phyloP scores from a whole-genome alignment of 2,329 filamentous ascomycete species.

The Hymenoscyphus albidus region DNA sequence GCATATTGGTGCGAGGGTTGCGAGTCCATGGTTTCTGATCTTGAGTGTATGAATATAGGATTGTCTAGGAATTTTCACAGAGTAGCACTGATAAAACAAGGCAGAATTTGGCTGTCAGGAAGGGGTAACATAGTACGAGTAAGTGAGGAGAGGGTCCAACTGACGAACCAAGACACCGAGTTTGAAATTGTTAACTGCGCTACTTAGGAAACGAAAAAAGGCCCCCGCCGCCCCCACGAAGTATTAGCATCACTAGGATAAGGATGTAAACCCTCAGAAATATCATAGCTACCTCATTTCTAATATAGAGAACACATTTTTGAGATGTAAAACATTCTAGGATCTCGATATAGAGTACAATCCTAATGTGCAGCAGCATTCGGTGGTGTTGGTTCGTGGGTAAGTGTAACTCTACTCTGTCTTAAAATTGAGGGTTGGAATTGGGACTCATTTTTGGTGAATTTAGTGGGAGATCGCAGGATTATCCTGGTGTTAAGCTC shows the following conservation, averaged over 20 bases:
- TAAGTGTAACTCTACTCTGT: neutral
- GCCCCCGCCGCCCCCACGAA: too few species aligned
- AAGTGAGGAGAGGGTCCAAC: neutral
- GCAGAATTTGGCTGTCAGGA: neutral
- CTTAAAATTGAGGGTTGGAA: neutral
- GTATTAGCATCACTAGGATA: too few species aligned
- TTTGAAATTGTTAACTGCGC: neutral
- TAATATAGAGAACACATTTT: too few species aligned
- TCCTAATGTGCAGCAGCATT: slow-evolving; percentile 98
- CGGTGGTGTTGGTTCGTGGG: slow-evolving; percentile 91
- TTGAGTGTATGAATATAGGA: too few species aligned
- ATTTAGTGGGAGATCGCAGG: slow-evolving; percentile 70
- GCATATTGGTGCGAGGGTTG: neutral
- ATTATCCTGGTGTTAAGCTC: slow-evolving; percentile 82
- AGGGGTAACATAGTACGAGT: neutral
- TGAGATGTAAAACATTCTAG: too few species aligned
- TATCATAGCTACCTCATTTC: too few species aligned
- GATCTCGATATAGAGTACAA: too few species aligned
- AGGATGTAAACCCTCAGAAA: too few species aligned
- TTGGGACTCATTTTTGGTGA: neutral
- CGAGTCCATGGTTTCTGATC: neutral
- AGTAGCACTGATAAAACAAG: too few species aligned
- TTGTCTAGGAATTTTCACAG: too few species aligned
- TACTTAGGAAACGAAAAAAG: neutral
- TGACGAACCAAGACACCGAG: neutral